Conservation (phyloP, 2,329 filamentous ascomycete species). For the Neonectria ditissima region DNA sequence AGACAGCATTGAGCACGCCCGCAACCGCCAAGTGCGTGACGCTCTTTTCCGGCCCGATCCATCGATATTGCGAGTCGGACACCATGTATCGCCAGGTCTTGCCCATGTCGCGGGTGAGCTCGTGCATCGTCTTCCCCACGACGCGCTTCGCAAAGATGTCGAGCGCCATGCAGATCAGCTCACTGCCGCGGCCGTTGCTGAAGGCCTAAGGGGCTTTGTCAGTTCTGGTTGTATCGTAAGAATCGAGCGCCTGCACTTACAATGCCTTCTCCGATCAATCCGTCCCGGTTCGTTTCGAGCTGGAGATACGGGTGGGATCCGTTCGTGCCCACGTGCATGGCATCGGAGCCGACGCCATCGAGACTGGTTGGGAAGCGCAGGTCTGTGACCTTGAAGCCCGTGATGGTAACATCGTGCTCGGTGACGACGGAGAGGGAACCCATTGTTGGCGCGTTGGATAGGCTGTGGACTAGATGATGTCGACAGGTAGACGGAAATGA, state of each 20-base stretch:
- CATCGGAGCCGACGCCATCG: slow-evolving; percentile 93
- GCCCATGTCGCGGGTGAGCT: slow-evolving; percentile 84
- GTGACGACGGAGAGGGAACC: slow-evolving; percentile 18
- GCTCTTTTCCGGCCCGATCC: slow-evolving; percentile 94
- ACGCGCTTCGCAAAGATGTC: slow-evolving; percentile 82
- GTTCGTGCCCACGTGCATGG: slow-evolving; percentile 94
- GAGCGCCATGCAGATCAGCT: slow-evolving; percentile 90
- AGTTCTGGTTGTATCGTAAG: not conserved
- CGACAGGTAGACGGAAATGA: not conserved
- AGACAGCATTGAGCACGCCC: slow-evolving; percentile 89
- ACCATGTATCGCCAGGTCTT: slow-evolving; percentile 91
- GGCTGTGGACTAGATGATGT: not conserved
- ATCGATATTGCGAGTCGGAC: slow-evolving; percentile 88
- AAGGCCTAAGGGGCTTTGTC: slow-evolving; percentile 65
- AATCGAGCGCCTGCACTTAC: slow-evolving; percentile 53
- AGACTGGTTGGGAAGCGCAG: slow-evolving; percentile 90
- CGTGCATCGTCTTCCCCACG: slow-evolving; percentile 78
- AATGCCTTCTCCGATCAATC: slow-evolving; percentile 81
- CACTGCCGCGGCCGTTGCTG: slow-evolving; percentile 89
- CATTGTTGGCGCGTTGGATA: slow-evolving; percentile 11
- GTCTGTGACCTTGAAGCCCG: slow-evolving; percentile 76
- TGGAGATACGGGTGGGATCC: slow-evolving; percentile 95
- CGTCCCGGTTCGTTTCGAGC: slow-evolving; percentile 78
- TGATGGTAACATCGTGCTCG: slow-evolving; percentile 73
- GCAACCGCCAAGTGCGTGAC: slow-evolving; percentile 92